phyloP scores from a whole-genome alignment of 192 early-diverging fungal genomes.

The Rhizoclosmatium globosum region DNA sequence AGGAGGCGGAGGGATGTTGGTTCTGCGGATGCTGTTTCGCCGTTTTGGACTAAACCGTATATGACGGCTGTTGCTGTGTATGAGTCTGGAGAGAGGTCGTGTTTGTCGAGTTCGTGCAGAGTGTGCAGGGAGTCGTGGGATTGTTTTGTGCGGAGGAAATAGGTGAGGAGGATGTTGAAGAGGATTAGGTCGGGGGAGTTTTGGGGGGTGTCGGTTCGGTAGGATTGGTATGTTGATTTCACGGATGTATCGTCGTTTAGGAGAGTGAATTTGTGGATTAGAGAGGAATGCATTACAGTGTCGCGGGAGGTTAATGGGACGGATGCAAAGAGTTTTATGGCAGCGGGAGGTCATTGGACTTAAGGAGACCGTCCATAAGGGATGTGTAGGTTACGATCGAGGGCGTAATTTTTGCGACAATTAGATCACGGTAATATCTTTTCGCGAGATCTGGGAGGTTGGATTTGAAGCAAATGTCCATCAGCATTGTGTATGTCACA shows the following conservation, averaged over 20 bases:
- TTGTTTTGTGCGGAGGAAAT: slow-evolving; percentile 6
- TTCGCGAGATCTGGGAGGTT: not conserved
- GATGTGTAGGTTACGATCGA: not conserved
- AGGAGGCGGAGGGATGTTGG: not conserved
- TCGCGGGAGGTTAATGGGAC: not conserved
- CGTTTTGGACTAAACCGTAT: not conserved
- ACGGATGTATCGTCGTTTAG: not conserved
- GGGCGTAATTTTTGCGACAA: not conserved
- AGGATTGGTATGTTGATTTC: not conserved
- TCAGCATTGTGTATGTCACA: slow-evolving; percentile 7
- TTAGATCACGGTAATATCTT: not conserved
- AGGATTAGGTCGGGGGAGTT: slow-evolving; percentile 17
- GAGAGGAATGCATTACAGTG: slow-evolving; percentile 17
- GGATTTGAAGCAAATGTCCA: slow-evolving; percentile 10
- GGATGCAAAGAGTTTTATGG: slow-evolving; percentile 5
- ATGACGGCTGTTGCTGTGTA: slow-evolving; percentile 9
- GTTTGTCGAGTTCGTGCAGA: not conserved
- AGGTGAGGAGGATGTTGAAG: slow-evolving; percentile 10
- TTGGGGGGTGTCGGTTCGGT: not conserved
- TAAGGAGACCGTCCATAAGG: slow-evolving; percentile 18
- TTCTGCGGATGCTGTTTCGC: slow-evolving; percentile 4
- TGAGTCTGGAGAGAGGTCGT: slow-evolving; percentile 1
- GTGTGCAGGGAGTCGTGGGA: not conserved
- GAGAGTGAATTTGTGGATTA: slow-evolving; percentile 8
- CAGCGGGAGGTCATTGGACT: not conserved